phyloP scores from a whole-genome alignment of 2,329 filamentous ascomycete species.

The Hymenoscyphus fraxineus region DNA sequence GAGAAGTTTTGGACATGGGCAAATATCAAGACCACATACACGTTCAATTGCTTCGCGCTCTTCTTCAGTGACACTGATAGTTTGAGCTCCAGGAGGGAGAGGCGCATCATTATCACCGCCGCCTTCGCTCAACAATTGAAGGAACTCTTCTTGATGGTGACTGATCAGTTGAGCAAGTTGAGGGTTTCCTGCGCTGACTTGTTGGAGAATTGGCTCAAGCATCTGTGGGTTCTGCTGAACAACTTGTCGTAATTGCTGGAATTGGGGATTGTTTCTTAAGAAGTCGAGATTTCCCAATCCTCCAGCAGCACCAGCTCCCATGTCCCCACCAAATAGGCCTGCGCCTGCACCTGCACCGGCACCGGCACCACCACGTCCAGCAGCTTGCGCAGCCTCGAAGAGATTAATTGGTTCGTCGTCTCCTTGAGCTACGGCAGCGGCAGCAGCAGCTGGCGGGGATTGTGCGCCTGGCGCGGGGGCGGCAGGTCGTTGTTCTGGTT shows the following conservation, averaged over 20 bases:
- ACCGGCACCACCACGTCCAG: conserved; percentile 41
- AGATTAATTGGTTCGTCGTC: conserved; percentile 74
- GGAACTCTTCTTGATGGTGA: conserved; percentile 87
- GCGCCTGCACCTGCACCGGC: conserved; percentile 55
- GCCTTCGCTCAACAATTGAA: conserved; percentile 85
- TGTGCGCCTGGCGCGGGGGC: conserved; percentile 40
- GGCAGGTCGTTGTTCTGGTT: conserved; percentile 60
- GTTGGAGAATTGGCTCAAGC: conserved; percentile 96
- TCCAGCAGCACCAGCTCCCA: conserved; percentile 41
- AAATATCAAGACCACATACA: conserved; percentile 48
- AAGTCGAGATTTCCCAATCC: conserved; percentile 82
- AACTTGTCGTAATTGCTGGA: conserved; percentile 94
- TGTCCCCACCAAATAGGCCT: conserved; percentile 73
- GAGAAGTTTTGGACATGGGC: neutral
- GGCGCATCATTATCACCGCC: conserved; percentile 72
- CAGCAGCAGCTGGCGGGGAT: conserved; percentile 38
- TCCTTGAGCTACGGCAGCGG: conserved; percentile 49
- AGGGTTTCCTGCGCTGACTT: conserved; percentile 91
- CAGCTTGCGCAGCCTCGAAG: conserved; percentile 77
- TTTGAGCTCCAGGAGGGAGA: conserved; percentile 79
- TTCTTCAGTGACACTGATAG: conserved; percentile 86
- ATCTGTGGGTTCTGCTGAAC: conserved; percentile 98
- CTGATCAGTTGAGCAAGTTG: conserved; percentile 90
- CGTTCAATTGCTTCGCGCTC: conserved; percentile 96
- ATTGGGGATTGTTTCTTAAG: conserved; percentile 90